Evolutionary conservation across 345 rosid genomes (phyloP).

Genomic region (Citrus hindsii): DNA sequence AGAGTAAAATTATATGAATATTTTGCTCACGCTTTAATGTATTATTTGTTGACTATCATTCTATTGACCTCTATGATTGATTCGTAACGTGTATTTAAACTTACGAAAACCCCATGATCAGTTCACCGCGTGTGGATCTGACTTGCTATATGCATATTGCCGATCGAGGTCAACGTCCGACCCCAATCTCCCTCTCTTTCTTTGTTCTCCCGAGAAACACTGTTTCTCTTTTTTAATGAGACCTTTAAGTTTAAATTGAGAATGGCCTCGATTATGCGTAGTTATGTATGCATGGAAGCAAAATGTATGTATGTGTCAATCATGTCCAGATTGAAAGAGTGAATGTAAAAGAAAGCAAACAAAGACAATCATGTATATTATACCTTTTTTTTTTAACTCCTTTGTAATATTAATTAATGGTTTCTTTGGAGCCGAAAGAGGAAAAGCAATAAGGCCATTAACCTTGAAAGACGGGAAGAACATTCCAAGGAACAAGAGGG

Average conservation of each 20-base stretch:
- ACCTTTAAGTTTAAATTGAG: no score
- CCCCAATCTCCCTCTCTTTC: background rate
- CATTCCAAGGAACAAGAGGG: slow-evolving; percentile 9
- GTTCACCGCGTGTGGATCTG: background rate
- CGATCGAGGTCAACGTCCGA: background rate
- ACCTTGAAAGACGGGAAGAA: slow-evolving; percentile 32
- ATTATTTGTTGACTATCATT: no score
- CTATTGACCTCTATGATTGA: no score
- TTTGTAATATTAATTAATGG: background rate
- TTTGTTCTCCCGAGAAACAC: background rate
- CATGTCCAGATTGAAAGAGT: background rate
- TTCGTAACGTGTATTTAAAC: no score
- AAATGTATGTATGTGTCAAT: no score
- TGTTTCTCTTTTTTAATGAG: no score
- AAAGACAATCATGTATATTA: background rate
- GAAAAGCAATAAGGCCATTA: slow-evolving; percentile 23
- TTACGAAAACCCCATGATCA: background rate
- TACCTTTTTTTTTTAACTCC: background rate
- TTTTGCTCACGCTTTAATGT: no score
- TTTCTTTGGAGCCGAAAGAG: slow-evolving; percentile 37
- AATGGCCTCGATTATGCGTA: no score
- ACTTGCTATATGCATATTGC: background rate
- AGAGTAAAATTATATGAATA: no score
- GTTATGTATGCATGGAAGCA: no score
- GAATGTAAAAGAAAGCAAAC: background rate